Evolutionary conservation across 2,329 filamentous ascomycete species (phyloP).

Genomic region (Hymenoscyphus linearis): DNA sequence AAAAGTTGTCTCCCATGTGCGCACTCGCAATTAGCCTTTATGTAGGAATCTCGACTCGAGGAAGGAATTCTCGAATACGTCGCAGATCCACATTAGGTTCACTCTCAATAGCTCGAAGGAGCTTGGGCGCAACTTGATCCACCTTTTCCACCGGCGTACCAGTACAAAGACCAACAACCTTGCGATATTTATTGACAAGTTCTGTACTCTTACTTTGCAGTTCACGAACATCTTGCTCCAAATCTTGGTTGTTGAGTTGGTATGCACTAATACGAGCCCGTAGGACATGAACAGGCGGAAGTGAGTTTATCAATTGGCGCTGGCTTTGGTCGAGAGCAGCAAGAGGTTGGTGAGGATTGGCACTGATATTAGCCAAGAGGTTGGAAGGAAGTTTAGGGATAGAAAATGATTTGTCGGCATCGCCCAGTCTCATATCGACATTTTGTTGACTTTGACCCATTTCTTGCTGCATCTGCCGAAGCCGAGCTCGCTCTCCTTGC

Average conservation of each 20-base stretch:
- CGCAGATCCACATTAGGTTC: slow-evolving; percentile 73
- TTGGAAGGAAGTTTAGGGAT: slow-evolving; percentile 23
- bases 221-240: slow-evolving; percentile 61
- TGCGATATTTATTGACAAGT: slow-evolving; percentile 80
- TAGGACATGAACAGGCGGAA: slow-evolving; percentile 58
- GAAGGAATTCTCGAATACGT: slow-evolving; percentile 71
- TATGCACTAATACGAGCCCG: slow-evolving; percentile 67
- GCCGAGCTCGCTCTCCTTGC: slow-evolving; percentile 59
- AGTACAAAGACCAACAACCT: slow-evolving; percentile 83
- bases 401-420: slow-evolving; percentile 31
- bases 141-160: slow-evolving; percentile 69
- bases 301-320: slow-evolving; percentile 34
- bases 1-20: neutral
- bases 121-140: slow-evolving; percentile 70
- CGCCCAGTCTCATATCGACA: slow-evolving; percentile 41
- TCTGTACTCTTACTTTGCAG: slow-evolving; percentile 78
- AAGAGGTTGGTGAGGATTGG: slow-evolving; percentile 36
- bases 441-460: slow-evolving; percentile 48
- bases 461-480: slow-evolving; percentile 43
- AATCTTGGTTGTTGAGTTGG: slow-evolving; percentile 58
- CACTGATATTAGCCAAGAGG: slow-evolving; percentile 25
- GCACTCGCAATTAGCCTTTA: neutral
- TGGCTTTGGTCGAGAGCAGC: slow-evolving; percentile 36
- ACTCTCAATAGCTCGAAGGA: slow-evolving; percentile 86
- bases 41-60: slow-evolving; percentile 52